Evolutionary conservation across 108 stramenopile genomes (phyloP), one percentile per base, ranked within the genome.

Genomic region (Stephanodiscus triporus): DNA sequence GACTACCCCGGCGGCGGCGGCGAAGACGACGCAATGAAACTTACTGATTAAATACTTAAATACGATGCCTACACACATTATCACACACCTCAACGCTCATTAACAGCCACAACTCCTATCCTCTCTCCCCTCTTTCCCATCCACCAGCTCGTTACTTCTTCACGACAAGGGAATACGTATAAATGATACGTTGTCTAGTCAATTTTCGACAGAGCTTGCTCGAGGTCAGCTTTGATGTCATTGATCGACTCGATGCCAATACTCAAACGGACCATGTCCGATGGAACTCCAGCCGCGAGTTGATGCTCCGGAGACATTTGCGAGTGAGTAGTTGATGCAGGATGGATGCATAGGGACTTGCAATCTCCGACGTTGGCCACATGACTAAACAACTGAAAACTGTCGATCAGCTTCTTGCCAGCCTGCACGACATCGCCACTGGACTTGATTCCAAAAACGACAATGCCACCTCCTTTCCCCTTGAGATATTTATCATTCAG

Each of bases 331-430:
- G 97, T 97, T 16, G 85, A 71, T 4, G 93, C 93, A 43, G 95
- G 97, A 68, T 95, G 92, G 64, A 97, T 97, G 36, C 83, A 88
- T 17, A 97, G 85, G 16, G 86, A 83, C 49, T 82, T 72, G 49
- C 85, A 80, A 81, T 97, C 95, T 24, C 97, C 97, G 17, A 97
- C 97, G 77, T 97, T 97, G 66, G 97, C 97, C 26, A 97, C 85
- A 81, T 97, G 94, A 23, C 82, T 82, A 47, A 84, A 83, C 36
- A 97, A 76, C 24, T 86, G 55, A 48, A 91, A 51, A 49, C 69
- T 72, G 63, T 89, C 84, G 68, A 97, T 96, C 69, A 97, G 93
- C 37, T 74, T 83, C 55, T 78, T 62, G 9, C 91, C 93, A 20
- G 88, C 84, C 24, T 63, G 48, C 30, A 54, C 67, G n/a, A 53